Evolutionary conservation across 495 filamentous ascomycete genomes (phyloP).

Genomic region (Sabuloglossum arenarium): DNA sequence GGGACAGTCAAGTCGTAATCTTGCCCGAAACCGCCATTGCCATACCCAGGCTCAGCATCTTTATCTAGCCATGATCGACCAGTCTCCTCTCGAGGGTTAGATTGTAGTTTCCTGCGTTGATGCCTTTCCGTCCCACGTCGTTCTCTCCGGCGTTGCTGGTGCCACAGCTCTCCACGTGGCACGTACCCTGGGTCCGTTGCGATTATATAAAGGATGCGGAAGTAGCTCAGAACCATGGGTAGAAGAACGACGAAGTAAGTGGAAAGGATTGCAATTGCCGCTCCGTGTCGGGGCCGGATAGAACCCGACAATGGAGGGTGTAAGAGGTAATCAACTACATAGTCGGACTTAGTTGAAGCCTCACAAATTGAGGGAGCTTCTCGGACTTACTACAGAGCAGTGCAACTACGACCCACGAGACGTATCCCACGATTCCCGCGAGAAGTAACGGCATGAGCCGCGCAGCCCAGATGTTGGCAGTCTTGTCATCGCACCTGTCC

Average conservation of each 20-base stretch:
- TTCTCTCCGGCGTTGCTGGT: constrained; percentile 6
- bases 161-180: constrained; percentile 30
- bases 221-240: constrained; percentile 41
- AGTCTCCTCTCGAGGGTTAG: neutral
- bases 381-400: constrained; percentile 29
- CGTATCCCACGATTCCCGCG: constrained; percentile 35
- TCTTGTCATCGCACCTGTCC: constrained; percentile 17
- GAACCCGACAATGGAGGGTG: constrained; percentile 23
- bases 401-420: constrained; percentile 37
- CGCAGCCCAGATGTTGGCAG: constrained; percentile 30
- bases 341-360: constrained; percentile 1
- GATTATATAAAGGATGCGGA: constrained; percentile 44
- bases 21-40: constrained; percentile 11
- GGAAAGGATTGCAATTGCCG: constrained; percentile 45
- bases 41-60: constrained; percentile 9
- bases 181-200: constrained; percentile 47
- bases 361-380: neutral
- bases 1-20: constrained; percentile 8
- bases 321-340: constrained; percentile 42
- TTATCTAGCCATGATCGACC: neutral
- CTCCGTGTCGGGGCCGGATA: constrained; percentile 23
- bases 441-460: constrained; percentile 37
- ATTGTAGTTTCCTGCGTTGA: neutral
- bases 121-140: neutral
- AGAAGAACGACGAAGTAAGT: constrained; percentile 51